Evolutionary conservation across 1,284 basidiomycete genomes (phyloP).

Genomic region (Takashimella tepidaria): DNA sequence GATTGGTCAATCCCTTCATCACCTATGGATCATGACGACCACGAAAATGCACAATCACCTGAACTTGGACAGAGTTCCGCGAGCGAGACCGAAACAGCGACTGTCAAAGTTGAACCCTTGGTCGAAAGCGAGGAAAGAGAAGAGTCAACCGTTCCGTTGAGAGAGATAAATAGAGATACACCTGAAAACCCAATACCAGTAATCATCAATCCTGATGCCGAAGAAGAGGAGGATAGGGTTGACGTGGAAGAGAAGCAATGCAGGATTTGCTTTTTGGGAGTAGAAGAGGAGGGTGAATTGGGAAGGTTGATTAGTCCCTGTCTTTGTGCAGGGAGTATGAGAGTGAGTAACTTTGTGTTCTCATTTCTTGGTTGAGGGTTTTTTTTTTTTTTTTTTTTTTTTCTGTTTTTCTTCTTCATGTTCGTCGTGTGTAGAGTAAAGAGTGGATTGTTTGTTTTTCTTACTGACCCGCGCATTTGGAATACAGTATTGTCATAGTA

Average conservation of each 20-base stretch:
- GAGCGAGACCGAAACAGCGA: background rate
- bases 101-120: background rate
- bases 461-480: too few species aligned
- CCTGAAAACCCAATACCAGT: background rate
- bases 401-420: too few species aligned
- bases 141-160: background rate
- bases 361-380: too few species aligned
- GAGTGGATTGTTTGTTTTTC: too few species aligned
- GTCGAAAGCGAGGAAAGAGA: background rate
- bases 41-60: background rate
- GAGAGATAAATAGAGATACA: background rate
- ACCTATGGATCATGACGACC: background rate
- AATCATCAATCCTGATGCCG: too few species aligned
- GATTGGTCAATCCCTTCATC: background rate
- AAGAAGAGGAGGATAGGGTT: slow-evolving; percentile 11
- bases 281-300: slow-evolving; percentile 36
- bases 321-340: slow-evolving; percentile 43
- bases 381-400: too few species aligned
- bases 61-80: background rate
- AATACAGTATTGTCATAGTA: background rate
- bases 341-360: slow-evolving; percentile 33
- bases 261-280: slow-evolving; percentile 43
- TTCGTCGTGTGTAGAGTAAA: too few species aligned
- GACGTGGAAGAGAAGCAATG: slow-evolving; percentile 39
- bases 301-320: slow-evolving; percentile 47